Conservation (phyloP, 1,139 yeast species). For the Candida smagusa region DNA sequence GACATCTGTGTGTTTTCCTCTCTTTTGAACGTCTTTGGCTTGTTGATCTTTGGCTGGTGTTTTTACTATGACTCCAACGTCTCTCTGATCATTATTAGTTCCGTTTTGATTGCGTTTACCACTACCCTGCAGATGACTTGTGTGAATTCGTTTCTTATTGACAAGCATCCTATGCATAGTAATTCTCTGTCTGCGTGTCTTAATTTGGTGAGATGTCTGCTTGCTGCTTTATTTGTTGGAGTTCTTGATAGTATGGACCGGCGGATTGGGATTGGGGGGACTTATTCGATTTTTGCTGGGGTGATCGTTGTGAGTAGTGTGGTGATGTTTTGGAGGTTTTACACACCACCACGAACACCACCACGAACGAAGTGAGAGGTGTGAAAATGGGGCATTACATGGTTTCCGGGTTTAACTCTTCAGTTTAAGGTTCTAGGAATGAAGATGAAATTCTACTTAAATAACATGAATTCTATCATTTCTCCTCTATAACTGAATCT, state of each 20-base stretch:
- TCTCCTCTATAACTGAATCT: too few species aligned
- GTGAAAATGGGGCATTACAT: too few species aligned
- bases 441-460: too few species aligned
- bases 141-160: constrained; percentile 25
- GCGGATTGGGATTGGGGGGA: constrained; percentile 29
- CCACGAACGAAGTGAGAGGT: too few species aligned
- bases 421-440: too few species aligned
- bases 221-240: constrained; percentile 39
- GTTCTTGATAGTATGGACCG: constrained; percentile 31
- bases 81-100: constrained; percentile 30
- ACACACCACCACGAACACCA: too few species aligned
- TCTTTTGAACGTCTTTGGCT: constrained; percentile 21
- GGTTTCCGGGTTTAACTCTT: too few species aligned
- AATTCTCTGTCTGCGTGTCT: constrained; percentile 37
- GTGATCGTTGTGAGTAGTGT: too few species aligned
- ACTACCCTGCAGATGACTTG: constrained; percentile 27
- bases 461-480: too few species aligned
- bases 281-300: constrained; percentile 30
- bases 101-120: constrained; percentile 28
- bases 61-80: constrained; percentile 24
- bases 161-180: constrained; percentile 8
- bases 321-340: too few species aligned
- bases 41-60: constrained; percentile 41
- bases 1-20: constrained; percentile 26
- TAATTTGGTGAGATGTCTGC: constrained; percentile 33